These are phyloP conservation scores for Chenopodium formosanum DNA, from an alignment of 148 eudicot genomes.

Conservation along the genomic window DNA sequence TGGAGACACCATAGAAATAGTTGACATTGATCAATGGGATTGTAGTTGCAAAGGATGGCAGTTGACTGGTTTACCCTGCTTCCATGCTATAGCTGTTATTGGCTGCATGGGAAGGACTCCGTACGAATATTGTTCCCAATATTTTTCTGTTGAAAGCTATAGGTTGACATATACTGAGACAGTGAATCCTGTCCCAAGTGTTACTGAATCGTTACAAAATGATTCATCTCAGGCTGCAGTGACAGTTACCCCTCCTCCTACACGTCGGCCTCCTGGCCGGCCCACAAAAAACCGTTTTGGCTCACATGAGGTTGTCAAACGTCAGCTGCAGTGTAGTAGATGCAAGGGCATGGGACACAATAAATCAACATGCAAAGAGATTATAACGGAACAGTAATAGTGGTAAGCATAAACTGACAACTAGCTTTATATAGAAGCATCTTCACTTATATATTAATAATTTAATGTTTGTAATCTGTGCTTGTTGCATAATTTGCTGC, in stretches of 20 bases:
- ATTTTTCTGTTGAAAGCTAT: slow-evolving; percentile 58
- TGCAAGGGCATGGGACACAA: slow-evolving; percentile 93
- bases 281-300: slow-evolving; percentile 65
- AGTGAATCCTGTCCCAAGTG: slow-evolving; percentile 55
- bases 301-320: slow-evolving; percentile 56
- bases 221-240: slow-evolving; percentile 43
- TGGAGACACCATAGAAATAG: slow-evolving; percentile 71
- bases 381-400: slow-evolving; percentile 23
- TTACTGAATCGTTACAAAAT: slow-evolving; percentile 41
- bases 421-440: background rate
- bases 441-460: background rate
- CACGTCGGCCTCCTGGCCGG: slow-evolving; percentile 93
- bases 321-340: slow-evolving; percentile 82
- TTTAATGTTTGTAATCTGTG: background rate
- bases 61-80: slow-evolving; percentile 81
- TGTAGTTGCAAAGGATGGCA: slow-evolving; percentile 93
- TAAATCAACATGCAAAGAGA: slow-evolving; percentile 82
- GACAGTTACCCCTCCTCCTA: slow-evolving; percentile 85
- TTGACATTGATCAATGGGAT: slow-evolving; percentile 63
- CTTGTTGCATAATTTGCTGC: background rate
- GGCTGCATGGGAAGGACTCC: slow-evolving; percentile 50
- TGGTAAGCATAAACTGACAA: slow-evolving; percentile 21
- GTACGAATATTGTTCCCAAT: slow-evolving; percentile 70
- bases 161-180: slow-evolving; percentile 69
- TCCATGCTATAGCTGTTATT: slow-evolving; percentile 76